Conservation (phyloP, 768 basidiomycete species). For the Panaeolus cyanescens region DNA sequence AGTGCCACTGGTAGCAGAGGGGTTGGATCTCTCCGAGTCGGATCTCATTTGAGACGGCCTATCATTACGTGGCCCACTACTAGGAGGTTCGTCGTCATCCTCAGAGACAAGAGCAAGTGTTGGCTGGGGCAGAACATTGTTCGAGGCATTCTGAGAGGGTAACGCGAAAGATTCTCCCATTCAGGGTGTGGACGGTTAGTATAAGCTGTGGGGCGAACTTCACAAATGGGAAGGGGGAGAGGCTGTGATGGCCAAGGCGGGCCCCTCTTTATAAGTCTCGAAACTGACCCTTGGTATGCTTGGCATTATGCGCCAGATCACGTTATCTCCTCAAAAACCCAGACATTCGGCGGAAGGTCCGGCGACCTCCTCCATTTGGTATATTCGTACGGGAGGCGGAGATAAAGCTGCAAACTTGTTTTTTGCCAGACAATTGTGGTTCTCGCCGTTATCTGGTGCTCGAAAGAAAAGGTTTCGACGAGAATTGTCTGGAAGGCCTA, state of each 20-base stretch:
- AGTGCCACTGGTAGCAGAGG: not conserved
- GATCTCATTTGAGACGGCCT: conserved; percentile 32
- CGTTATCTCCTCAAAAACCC: not conserved
- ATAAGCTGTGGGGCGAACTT: conserved; percentile 6
- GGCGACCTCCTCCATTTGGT: not conserved
- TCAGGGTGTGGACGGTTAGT: conserved; percentile 30
- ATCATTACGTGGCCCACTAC: conserved; percentile 34
- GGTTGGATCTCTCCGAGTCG: not conserved
- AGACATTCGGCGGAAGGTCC: not conserved
- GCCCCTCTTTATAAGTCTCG: conserved; percentile 13
- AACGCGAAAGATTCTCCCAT: conserved; percentile 37
- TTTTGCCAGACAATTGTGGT: too few species aligned
- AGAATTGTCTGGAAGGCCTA: too few species aligned
- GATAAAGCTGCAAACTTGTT: too few species aligned
- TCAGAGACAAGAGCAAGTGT: conserved; percentile 33
- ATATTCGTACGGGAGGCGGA: not conserved
- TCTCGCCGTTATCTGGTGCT: too few species aligned
- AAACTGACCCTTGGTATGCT: conserved; percentile 10
- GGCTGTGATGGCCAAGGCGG: conserved; percentile 19
- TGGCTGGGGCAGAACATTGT: conserved; percentile 32
- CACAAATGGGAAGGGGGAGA: conserved; percentile 12
- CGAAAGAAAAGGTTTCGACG: too few species aligned
- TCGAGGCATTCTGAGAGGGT: conserved; percentile 28
- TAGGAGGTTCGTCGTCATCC: conserved; percentile 47
- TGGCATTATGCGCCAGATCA: not conserved